Base-by-base conservation (phyloP, 2,329 filamentous ascomycete genomes). In the Talaromyces sp. region DNA sequence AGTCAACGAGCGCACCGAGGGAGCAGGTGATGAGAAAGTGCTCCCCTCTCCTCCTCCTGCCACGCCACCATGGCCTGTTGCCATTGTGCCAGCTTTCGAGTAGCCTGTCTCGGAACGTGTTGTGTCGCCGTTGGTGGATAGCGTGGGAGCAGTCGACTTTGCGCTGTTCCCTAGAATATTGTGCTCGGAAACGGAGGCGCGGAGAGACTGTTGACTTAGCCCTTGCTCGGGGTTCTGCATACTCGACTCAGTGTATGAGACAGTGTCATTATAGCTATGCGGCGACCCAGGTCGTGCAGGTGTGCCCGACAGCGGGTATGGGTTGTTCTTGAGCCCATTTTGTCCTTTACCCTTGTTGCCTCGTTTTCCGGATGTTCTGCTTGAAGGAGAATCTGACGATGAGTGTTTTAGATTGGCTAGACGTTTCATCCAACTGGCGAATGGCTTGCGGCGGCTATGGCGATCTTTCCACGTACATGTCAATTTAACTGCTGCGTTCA, bases 371-470 rank as follows among this genome's bases (percentile, higher is more conserved):
- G 75, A 73, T 51, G 72, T 63, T 67, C 72, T 65, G 65, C 69
- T 68, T 16, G 50, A 28, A 30, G 56, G 53, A 16, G 51, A 50
- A 63, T 86, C 86, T 34, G 88, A 89, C 4, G 87, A 90, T 7
- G 87, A 88, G 61, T 80, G 83, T 76, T 96, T 97, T 78, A 96
- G 89, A 74, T 89, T 94, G 64, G 92, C 88, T 61, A 98, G 85
- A 72, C 93, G 93, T 82, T 93, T 96, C 82, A 99, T 92, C 90
- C 94, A 96, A 68, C 88, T 91, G 54, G 93, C 86, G 73, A 98
- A 98, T 28, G 93, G 94, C 66, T 91, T 87, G 69, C 92, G 89
- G 67, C 92, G 89, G 69, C 85, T 85, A 71, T 87, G 82, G 67
- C 87, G 85, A 75, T 92, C 89, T 92, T 77, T 31, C n/a, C 10